Evolutionary conservation across 2,329 filamentous ascomycete species (phyloP).

Genomic region (Xylariaceae sp.): DNA sequence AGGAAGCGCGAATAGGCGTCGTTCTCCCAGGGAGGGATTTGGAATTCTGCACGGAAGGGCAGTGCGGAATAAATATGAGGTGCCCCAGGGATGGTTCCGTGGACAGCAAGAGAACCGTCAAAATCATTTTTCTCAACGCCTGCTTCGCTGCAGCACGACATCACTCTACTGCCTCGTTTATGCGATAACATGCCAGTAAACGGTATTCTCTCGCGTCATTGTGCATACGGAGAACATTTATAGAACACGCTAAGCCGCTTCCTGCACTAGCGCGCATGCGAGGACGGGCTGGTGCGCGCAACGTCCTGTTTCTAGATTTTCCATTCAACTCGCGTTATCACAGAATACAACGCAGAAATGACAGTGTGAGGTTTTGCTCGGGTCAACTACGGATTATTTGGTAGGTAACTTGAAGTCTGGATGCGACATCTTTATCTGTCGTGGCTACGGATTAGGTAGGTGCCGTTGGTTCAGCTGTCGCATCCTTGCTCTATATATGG

Average conservation of each 20-base stretch:
- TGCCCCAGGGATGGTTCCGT: neutral
- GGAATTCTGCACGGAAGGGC: constrained; percentile 10
- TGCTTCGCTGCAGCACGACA: neutral
- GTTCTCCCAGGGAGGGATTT: constrained; percentile 13
- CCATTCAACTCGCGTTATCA: too few relatives aligned
- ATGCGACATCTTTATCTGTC: too few relatives aligned
- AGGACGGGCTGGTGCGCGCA: too few relatives aligned
- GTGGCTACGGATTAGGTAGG: too few relatives aligned
- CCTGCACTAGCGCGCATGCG: too few relatives aligned
- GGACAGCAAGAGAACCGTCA: neutral
- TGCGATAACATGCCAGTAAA: neutral
- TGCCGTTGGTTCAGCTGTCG: too few relatives aligned
- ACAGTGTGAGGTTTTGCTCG: too few relatives aligned
- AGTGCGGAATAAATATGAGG: neutral
- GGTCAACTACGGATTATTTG: too few relatives aligned
- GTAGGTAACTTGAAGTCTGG: too few relatives aligned
- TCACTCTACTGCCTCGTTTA: neutral
- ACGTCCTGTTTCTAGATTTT: too few relatives aligned
- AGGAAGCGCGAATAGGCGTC: constrained; percentile 2
- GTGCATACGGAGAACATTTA: neutral
- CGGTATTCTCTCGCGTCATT: neutral
- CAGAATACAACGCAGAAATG: too few relatives aligned
- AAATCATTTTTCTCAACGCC: neutral
- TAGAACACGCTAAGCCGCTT: neutral
- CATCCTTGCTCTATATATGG: too few relatives aligned